Conservation (phyloP, 768 basidiomycete genomes). For the Boletellus emodensis region DNA sequence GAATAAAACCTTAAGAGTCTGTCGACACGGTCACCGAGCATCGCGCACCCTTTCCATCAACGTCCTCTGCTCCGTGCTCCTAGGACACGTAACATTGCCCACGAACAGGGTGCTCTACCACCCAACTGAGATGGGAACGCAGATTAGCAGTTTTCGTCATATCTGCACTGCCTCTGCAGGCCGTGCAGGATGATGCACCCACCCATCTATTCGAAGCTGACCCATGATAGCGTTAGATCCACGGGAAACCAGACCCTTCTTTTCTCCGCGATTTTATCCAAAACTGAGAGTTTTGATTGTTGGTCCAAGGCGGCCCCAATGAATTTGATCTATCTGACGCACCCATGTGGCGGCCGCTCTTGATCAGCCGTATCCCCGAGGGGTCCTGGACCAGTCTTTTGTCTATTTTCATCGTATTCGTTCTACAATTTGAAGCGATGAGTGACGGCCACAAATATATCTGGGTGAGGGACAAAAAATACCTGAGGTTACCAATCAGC, state of each 20-base stretch:
- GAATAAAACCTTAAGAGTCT: not conserved
- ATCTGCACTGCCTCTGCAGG: constrained; percentile 26
- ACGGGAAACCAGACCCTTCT: constrained; percentile 2
- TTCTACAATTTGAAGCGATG: not conserved
- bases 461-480: not conserved
- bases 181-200: constrained; percentile 23
- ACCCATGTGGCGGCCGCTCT: constrained; percentile 5
- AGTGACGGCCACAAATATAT: not conserved
- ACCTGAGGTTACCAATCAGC: constrained; percentile 5
- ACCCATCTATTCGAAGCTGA: constrained; percentile 9
- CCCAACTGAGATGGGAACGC: constrained; percentile 27
- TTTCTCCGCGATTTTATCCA: not conserved
- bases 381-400: constrained; percentile 13
- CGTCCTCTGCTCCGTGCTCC: constrained; percentile 18
- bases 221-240: constrained; percentile 17
- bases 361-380: constrained; percentile 13
- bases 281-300: not conserved
- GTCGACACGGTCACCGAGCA: constrained; percentile 14
- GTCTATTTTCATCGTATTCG: constrained; percentile 4
- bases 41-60: constrained; percentile 17
- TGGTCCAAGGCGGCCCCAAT: not conserved
- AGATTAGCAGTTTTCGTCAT: constrained; percentile 27
- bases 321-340: constrained; percentile 6
- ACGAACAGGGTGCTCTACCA: constrained; percentile 22
- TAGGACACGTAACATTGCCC: constrained; percentile 27